These are phyloP conservation scores for Golubevia pallescens DNA, from an alignment of 1,284 basidiomycete genomes.

Conservation along the genomic window DNA sequence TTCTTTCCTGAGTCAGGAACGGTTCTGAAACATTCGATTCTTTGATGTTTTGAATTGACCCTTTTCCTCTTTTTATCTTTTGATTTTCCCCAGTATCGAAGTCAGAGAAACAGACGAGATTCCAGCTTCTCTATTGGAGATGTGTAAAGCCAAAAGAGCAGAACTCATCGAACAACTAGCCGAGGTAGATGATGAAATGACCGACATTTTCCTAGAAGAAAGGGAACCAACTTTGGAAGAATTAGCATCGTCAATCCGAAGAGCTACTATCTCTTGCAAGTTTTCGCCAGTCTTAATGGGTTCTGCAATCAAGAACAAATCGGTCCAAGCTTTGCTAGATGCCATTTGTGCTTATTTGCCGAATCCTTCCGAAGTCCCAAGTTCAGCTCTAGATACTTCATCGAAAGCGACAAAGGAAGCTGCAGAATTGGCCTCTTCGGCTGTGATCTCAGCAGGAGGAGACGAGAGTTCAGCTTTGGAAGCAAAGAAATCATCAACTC, in stretches of 20 bases:
- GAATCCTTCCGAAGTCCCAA: slow-evolving; percentile 80
- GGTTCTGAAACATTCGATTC: not conserved
- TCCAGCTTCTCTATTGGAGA: slow-evolving; percentile 71
- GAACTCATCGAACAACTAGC: slow-evolving; percentile 95
- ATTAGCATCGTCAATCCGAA: slow-evolving; percentile 83
- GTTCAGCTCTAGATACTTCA: slow-evolving; percentile 78
- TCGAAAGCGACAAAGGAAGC: slow-evolving; percentile 45
- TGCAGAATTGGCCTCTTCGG: slow-evolving; percentile 21
- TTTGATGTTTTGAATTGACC: not conserved
- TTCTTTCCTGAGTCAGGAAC: not conserved
- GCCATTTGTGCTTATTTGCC: slow-evolving; percentile 96
- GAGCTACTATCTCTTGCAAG: slow-evolving; percentile 83
- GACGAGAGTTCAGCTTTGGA: slow-evolving; percentile 37
- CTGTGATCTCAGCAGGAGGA: slow-evolving; percentile 26
- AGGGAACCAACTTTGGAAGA: slow-evolving; percentile 68
- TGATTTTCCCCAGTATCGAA: slow-evolving; percentile 69
- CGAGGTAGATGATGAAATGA: slow-evolving; percentile 93
- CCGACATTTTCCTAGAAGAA: slow-evolving; percentile 85
- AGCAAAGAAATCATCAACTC: slow-evolving; percentile 32
- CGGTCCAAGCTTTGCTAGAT: slow-evolving; percentile 90
- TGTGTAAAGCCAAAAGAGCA: slow-evolving; percentile 64
- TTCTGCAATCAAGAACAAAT: slow-evolving; percentile 97
- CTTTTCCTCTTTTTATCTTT: slow-evolving; percentile 1
- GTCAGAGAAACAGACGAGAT: slow-evolving; percentile 89
- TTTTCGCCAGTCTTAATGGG: slow-evolving; percentile 98